Base-by-base conservation (phyloP, 495 filamentous ascomycete genomes). In the Daldinia childiae region DNA sequence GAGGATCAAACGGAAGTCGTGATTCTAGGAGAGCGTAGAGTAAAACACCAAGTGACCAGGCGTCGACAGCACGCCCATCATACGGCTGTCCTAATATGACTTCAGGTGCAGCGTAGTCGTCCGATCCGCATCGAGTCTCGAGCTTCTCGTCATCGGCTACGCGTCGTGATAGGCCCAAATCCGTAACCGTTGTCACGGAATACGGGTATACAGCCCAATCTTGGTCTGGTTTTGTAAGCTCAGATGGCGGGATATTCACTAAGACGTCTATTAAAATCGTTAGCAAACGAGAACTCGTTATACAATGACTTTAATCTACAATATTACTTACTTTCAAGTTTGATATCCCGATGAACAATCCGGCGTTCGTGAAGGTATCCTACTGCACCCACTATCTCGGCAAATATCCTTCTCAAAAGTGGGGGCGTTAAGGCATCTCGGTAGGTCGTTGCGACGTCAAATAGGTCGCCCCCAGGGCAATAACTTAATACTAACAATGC, bases 271-370 rank as follows among this genome's bases (percentile, higher is more conserved):
- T 79, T 27, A 26, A 54, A 61, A 1, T 27, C 26, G 63, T 75
- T 66, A 77, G 72, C 17, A 64, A 54, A 68, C 30, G 5, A 26
- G 69, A 60, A 45, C 60, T 26, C 3, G 32, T 39, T 48, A 24
- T 27, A 34, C 6, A 36, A 17, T 59, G 3, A 19, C 14, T 8
- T 14, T 27, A 36, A 60, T 56, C 14, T 17, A 32, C 19, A n/a
- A 52, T 11, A 54, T 59, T 56, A 82, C 91, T 81, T 84, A 97
- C 94, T 99, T 82, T 99, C 95, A 55, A 99, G 88, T 80, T 99
- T 99, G 76, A 99, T 96, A 80, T 99, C 95, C 27, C 95, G 89
- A 76, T 99, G 95, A 45, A 97, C 95, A 69, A 99, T 97, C 73
- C 87, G 91, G 73, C 92, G 78, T 30, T 84, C 82, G 80, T 99